Conservation (phyloP, 2,329 filamentous ascomycete species). For the Fonsecaea pugnacius region DNA sequence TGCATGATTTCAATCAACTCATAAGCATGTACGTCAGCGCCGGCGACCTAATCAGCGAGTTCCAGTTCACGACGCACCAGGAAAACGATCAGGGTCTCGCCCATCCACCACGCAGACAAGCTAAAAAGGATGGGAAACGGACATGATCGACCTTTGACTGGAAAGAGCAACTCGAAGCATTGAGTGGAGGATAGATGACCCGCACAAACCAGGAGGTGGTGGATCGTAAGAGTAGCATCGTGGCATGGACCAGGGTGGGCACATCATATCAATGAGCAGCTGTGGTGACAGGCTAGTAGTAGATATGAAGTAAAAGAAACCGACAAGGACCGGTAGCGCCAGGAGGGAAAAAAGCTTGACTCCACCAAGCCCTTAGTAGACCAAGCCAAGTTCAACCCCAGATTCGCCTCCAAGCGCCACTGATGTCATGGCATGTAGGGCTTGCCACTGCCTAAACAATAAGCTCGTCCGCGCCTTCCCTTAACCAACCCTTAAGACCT, state of each 20-base stretch:
- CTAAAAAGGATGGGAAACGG: constrained; percentile 4
- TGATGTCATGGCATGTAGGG: not conserved
- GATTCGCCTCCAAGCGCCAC: constrained; percentile 15
- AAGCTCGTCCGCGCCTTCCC: not conserved
- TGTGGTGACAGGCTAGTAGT: not conserved
- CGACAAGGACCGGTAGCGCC: not conserved
- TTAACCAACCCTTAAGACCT: not conserved
- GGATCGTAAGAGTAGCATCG: not conserved
- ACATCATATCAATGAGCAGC: not conserved
- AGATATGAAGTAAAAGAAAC: not conserved
- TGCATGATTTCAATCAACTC: constrained; percentile 11
- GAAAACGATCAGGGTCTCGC: not conserved
- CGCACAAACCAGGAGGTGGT: not conserved
- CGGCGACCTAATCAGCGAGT: not conserved
- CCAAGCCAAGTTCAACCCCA: constrained; percentile 11
- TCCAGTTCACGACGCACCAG: not conserved
- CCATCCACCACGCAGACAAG: not conserved
- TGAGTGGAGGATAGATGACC: constrained; percentile 15
- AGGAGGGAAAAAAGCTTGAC: constrained; percentile 4
- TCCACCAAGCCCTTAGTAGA: not conserved
- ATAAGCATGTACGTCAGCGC: constrained; percentile 24
- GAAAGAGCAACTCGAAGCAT: constrained; percentile 11
- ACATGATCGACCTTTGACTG: constrained; percentile 17
- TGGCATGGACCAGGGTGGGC: too few species aligned
- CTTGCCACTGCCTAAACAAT: constrained; percentile 4